Evolutionary conservation across 2,329 filamentous ascomycete species (phyloP).

Genomic region (Pseudocercospora fijiensis): DNA sequence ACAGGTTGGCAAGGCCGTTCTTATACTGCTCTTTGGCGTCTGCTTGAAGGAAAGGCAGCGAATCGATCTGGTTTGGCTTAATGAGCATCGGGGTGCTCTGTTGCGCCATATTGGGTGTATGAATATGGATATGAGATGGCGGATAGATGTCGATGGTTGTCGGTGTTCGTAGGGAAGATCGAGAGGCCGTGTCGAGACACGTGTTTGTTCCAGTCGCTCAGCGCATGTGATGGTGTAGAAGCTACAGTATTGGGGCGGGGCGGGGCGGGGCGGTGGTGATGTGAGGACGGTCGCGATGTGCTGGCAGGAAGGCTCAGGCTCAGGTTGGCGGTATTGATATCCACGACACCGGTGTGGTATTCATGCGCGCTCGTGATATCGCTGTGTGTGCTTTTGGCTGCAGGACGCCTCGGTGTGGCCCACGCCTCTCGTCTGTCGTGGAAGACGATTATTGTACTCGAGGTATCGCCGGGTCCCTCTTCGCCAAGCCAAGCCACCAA

Average conservation of each 20-base stretch:
- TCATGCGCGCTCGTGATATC: not conserved
- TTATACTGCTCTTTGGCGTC: slow-evolving; percentile 58
- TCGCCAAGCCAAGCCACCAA: not conserved
- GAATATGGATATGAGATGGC: not conserved
- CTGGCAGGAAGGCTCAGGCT: not conserved
- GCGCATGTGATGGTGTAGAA: not conserved
- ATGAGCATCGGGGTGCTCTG: slow-evolving; percentile 37
- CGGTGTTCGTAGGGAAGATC: not conserved
- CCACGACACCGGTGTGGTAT: not conserved
- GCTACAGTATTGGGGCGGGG: no score
- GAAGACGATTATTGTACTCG: not conserved
- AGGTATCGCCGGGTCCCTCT: not conserved
- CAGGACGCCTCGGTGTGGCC: not conserved
- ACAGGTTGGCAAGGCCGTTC: slow-evolving; percentile 54
- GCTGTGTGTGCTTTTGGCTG: not conserved
- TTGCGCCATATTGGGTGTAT: slow-evolving; percentile 15
- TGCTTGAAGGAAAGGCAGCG: slow-evolving; percentile 54
- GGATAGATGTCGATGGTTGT: not conserved
- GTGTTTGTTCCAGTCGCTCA: not conserved
- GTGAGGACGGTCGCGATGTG: not conserved
- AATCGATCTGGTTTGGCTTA: slow-evolving; percentile 54
- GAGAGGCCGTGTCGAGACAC: not conserved
- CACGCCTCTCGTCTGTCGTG: not conserved
- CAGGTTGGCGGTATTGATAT: not conserved
- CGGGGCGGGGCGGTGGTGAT: not conserved